These are phyloP conservation scores for Lasiodiplodia hormozganensis DNA, from an alignment of 2,329 filamentous ascomycete genomes.

Conservation along the genomic window DNA sequence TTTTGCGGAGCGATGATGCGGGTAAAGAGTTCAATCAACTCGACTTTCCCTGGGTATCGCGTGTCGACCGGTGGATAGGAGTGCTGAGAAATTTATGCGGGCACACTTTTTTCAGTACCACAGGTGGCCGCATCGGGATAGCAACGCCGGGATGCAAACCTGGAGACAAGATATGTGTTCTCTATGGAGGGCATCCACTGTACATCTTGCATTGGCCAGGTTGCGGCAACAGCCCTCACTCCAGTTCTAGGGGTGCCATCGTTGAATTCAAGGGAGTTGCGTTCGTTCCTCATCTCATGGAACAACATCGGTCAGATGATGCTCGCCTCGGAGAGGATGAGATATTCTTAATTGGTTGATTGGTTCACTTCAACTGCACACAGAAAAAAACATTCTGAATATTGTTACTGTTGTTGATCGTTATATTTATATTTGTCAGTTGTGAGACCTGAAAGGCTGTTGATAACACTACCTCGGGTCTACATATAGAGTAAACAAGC, in stretches of 20 bases:
- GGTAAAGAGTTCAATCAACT: rapidly evolving
- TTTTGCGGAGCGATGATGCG: background rate
- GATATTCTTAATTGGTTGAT: background rate
- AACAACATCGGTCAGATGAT: background rate
- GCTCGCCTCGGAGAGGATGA: background rate
- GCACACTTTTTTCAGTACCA: background rate
- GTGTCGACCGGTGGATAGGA: too few relatives aligned
- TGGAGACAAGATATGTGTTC: background rate
- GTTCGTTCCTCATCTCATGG: background rate
- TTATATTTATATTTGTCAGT: too few relatives aligned
- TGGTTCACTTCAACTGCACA: background rate
- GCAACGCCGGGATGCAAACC: background rate
- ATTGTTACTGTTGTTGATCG: background rate
- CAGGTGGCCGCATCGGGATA: background rate
- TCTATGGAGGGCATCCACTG: background rate
- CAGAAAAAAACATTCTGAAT: background rate
- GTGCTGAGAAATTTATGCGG: too few relatives aligned
- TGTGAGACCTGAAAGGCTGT: too few relatives aligned
- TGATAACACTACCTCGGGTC: too few relatives aligned
- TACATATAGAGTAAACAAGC: too few relatives aligned
- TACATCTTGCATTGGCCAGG: background rate
- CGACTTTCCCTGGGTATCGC: background rate
- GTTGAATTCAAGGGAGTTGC: background rate
- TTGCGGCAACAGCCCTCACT: too few relatives aligned
- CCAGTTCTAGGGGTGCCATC: background rate